These are phyloP conservation scores for Coemansia reversa DNA, from an alignment of 192 early-diverging fungal species.

Conservation along the genomic window DNA sequence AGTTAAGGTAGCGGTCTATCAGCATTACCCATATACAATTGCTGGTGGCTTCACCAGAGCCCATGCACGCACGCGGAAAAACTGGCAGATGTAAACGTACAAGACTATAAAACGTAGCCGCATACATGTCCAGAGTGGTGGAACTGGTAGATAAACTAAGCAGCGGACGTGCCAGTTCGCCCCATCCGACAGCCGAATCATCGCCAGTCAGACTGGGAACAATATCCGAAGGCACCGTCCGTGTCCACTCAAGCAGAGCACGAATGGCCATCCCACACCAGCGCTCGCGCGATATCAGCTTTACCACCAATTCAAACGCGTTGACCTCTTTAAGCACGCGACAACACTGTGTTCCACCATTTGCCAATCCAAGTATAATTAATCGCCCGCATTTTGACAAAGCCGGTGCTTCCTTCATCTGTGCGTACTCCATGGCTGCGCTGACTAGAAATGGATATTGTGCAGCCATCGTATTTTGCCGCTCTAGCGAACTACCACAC, in stretches of 20 bases:
- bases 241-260: constrained; percentile 50
- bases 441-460: constrained; percentile 37
- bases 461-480: constrained; percentile 43
- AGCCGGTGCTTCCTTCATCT: constrained; percentile 37
- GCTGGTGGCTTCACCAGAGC: constrained; percentile 29
- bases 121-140: constrained; percentile 51
- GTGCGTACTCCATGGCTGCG: constrained; percentile 48
- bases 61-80: constrained; percentile 54
- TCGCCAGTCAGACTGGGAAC: constrained; percentile 47
- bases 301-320: constrained; percentile 53
- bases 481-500: constrained; percentile 45
- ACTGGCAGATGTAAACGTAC: constrained; percentile 37
- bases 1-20: constrained; percentile 54
- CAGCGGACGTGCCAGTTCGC: constrained; percentile 48
- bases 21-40: constrained; percentile 49
- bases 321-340: constrained; percentile 50
- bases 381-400: constrained; percentile 46
- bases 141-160: constrained; percentile 52
- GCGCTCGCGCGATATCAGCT: constrained; percentile 55
- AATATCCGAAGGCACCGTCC: constrained; percentile 41
- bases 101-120: constrained; percentile 48
- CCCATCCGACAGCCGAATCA: constrained; percentile 36
- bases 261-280: constrained; percentile 55
- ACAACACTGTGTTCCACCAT: constrained; percentile 45
- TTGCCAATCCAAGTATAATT: constrained; percentile 44